Evolutionary conservation across 2,329 filamentous ascomycete species (phyloP).

Genomic region (Coleophoma cylindrospora): DNA sequence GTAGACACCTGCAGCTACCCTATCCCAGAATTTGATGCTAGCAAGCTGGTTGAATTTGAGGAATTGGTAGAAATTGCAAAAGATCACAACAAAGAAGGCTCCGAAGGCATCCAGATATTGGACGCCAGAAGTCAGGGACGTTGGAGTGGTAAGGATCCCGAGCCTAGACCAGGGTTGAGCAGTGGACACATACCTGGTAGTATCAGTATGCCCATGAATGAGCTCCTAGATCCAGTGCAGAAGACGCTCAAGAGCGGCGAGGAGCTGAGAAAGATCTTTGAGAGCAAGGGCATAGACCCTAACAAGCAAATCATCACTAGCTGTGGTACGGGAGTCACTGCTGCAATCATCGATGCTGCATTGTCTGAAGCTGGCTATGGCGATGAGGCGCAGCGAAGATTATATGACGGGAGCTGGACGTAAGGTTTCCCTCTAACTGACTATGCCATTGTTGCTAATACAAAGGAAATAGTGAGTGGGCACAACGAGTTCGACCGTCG

Average conservation of each 20-base stretch:
- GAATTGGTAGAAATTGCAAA: slow-evolving; percentile 73
- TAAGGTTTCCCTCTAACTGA: slow-evolving; percentile 44
- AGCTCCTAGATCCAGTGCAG: slow-evolving; percentile 75
- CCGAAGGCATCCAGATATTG: slow-evolving; percentile 79
- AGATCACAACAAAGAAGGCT: slow-evolving; percentile 76
- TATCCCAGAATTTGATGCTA: slow-evolving; percentile 51
- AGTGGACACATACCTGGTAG: slow-evolving; percentile 92
- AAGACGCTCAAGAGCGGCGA: slow-evolving; percentile 73
- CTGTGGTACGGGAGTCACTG: slow-evolving; percentile 93
- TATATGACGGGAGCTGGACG: slow-evolving; percentile 99
- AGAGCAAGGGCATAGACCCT: slow-evolving; percentile 74
- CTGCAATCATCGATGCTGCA: slow-evolving; percentile 84
- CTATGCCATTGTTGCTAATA: slow-evolving; percentile 4
- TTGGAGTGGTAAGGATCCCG: slow-evolving; percentile 77
- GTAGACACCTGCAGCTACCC: slow-evolving; percentile 62
- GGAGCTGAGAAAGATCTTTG: slow-evolving; percentile 70
- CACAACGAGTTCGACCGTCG: slow-evolving; percentile 55
- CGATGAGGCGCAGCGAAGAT: slow-evolving; percentile 56
- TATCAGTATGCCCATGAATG: slow-evolving; percentile 73
- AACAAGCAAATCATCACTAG: slow-evolving; percentile 77
- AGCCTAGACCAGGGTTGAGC: slow-evolving; percentile 79
- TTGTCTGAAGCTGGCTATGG: slow-evolving; percentile 75
- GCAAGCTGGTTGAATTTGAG: slow-evolving; percentile 74
- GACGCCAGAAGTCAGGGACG: slow-evolving; percentile 79
- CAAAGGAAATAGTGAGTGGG: slow-evolving; percentile 51